Percentiles rank a stretch among this genome's conserved stretches.
phyloP scores from a whole-genome alignment of 805 yeast genomes.

The Candida berthetii region DNA sequence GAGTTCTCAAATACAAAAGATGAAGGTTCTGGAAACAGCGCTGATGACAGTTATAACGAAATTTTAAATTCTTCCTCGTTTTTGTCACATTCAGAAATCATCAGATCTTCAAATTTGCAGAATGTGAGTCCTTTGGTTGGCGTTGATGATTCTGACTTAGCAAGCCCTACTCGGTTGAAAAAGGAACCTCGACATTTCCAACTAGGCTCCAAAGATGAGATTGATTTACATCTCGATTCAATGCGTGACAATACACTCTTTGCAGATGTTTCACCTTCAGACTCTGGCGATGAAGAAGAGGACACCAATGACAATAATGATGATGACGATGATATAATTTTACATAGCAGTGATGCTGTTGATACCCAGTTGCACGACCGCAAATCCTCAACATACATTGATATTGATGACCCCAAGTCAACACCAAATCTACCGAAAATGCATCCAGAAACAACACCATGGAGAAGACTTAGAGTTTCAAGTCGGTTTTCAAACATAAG shows the following conservation, averaged over 20 bases:
- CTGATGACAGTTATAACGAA: conserved; percentile 13
- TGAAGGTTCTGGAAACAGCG: not conserved
- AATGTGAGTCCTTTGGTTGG: conserved; percentile 3
- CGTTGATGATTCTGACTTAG: conserved; percentile 1
- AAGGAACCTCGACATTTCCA: conserved; percentile 7
- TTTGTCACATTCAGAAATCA: conserved; percentile 19
- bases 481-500: conserved; percentile 9
- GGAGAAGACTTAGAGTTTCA: conserved; percentile 23
- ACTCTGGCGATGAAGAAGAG: conserved; percentile 1
- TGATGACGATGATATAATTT: conserved; percentile 7
- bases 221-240: not conserved
- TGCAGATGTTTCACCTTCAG: not conserved
- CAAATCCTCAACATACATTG: conserved; percentile 9
- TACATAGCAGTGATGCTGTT: not conserved
- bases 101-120: conserved; percentile 14
- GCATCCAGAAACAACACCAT: conserved; percentile 28
- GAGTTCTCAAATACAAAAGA: not conserved
- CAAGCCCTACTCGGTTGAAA: conserved; percentile 15
- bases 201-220: conserved; percentile 4
- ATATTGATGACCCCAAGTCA: conserved; percentile 20
- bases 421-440: conserved; percentile 25
- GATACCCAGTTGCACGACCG: not conserved
- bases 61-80: conserved; percentile 20
- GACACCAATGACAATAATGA: conserved; percentile 13
- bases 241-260: not conserved